Evolutionary conservation across 805 yeast genomes (phyloP), one percentile per base, ranked within the genome.

Genomic region (Candida qinlingensis): DNA sequence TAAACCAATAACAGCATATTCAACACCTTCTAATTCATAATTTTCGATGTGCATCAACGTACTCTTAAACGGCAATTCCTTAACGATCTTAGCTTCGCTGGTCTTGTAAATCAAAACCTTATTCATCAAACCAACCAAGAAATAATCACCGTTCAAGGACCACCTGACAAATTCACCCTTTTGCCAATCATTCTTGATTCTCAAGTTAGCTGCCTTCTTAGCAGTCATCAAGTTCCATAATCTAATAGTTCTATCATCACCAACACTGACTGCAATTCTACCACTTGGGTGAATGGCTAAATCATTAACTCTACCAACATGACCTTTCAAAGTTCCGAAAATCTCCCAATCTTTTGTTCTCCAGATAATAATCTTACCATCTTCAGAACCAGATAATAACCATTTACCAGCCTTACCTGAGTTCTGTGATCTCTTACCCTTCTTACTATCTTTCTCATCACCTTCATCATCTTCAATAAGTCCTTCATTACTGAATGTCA

Each of bases 211-310:
- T 19, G 98, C 98, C 67, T 90, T 91, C 64, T 87, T 87, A 11
- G 89, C 94, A 1, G 97, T 92, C 98, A 94, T 92, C 55, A 94
- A 72, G 63, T 94, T 94, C 99, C 99, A 94, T 50, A 94, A 74
- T 61, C 92, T 75, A 36, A 94, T 75, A 6, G 96, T 85, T 53
- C 79, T 79, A 66, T 94, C 99, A 30, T 78, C 82, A 49, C 95
- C 87, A 5, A 90, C 96, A 51, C 95, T 85, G 29, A 94, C 78
- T 6, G 97, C 97, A 49, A 94, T 81, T 68, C 88, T 78, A 11
- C 96, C 96, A 4, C 89, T 74, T 13, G 96, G 95, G 66, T 94
- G 99, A 37, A 94, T 85, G 30, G 90, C 85, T 39, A 94, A 60
- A 65, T 90, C 98, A 56, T 85, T 86, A 39, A 94, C 78, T 46